Base-by-base conservation (phyloP, 306 rosid genomes). In the Prosopis cineraria region DNA sequence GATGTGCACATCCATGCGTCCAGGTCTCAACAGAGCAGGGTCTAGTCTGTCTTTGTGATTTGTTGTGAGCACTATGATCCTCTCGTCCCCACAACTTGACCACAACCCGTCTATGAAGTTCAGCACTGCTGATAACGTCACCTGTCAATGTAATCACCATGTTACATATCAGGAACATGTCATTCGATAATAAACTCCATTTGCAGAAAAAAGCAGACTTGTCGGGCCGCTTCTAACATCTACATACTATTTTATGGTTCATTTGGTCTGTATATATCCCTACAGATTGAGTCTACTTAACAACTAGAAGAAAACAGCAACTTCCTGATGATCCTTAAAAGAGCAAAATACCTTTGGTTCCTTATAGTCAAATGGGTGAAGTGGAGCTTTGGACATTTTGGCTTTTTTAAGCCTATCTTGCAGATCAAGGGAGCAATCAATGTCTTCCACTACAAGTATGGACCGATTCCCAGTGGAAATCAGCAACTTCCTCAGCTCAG, bases 1-100 rank as follows among this genome's bases (percentile, higher is more conserved):
- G 0, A 80, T 72, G 63, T 84, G 87, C 79, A 80, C 74, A 36
- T 80, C 84, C 87, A 84, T 84, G 0, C 87, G 79, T 1, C 87
- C 87, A 20, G 88, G 87, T 2, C 82, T 59, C 79, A 77, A 3
- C 30, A 80, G 48, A 25, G 87, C 87, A 17, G 87, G 74, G 31
- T 84, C 85, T 13, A 80, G 60, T 41, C 36, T 84, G 8, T 80
- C 82, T 25, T 47, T 84, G 13, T 79, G 81, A 65, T 84, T 84
- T 14, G 87, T 84, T 3, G 87, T 84, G 63, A 80, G 77, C 31
- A 80, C 75, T 58, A 80, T 80, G 34, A 77, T 73, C 37, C 85
- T 40, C 70, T 84, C 87, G 29, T 84, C 74, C 27, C 80, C 82
- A 60, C 87, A 72, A 53, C 84, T 65, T 10, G 87, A 80, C 85